phyloP scores from a whole-genome alignment of 2,329 filamentous ascomycete species.

The Ophidiomyces ophidiicola region DNA sequence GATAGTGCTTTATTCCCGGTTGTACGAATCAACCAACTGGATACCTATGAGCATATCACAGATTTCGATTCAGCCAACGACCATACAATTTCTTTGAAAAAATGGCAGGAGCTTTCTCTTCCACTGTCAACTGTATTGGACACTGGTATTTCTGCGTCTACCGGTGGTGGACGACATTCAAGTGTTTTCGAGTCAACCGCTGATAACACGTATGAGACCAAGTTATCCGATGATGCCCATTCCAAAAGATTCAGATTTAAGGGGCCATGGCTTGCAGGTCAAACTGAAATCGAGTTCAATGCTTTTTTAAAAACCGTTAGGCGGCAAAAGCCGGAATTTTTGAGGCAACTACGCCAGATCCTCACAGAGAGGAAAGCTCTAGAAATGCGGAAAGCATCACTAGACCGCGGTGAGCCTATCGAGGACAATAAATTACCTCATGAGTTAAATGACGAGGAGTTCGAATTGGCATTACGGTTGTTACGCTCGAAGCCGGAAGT shows the following conservation, averaged over 20 bases:
- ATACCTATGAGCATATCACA: constrained; percentile 77
- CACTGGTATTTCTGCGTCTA: constrained; percentile 11
- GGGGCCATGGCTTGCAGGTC: constrained; percentile 47
- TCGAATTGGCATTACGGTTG: constrained; percentile 35
- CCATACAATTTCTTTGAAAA: constrained; percentile 65
- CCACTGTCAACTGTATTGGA: constrained; percentile 46
- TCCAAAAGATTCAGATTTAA: constrained; percentile 44
- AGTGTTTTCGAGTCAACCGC: constrained; percentile 24
- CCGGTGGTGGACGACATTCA: constrained; percentile 11
- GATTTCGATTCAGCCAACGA: constrained; percentile 76
- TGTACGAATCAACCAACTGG: constrained; percentile 63
- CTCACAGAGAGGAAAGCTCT: constrained; percentile 25
- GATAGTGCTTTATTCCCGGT: constrained; percentile 57
- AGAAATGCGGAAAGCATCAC: constrained; percentile 28
- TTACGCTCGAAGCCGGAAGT: constrained; percentile 32
- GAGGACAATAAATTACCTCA: constrained; percentile 19
- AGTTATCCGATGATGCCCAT: constrained; percentile 19
- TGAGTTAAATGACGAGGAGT: constrained; percentile 35
- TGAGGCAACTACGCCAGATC: constrained; percentile 27
- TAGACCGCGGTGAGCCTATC: constrained; percentile 31
- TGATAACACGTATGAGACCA: constrained; percentile 15
- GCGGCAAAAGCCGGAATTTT: constrained; percentile 29
- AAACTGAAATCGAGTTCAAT: constrained; percentile 45
- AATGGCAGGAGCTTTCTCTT: constrained; percentile 73
- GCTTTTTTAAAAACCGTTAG: constrained; percentile 39